Base-by-base conservation (phyloP, 306 rosid genomes). In the Hippophae tibetana region DNA sequence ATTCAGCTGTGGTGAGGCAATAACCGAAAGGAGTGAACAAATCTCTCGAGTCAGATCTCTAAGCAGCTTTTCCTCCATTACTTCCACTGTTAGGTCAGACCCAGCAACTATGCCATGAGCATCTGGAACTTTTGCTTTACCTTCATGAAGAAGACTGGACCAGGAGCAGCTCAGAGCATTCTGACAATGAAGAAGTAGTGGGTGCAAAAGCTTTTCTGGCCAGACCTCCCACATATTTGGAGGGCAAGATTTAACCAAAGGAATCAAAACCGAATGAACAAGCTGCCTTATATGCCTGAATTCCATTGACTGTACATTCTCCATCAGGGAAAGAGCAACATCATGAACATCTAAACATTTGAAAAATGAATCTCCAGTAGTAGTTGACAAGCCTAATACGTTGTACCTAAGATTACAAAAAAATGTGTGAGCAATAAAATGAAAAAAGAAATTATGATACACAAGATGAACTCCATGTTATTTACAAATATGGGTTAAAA, bases 61-160 rank as follows among this genome's bases (percentile, higher is more conserved):
- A 54, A 88, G 83, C 58, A 93, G 75, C 66, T 76, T 93, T 74
- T 93, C 97, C 82, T 86, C 97, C 84, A 93, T 86, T 64, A 93
- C 97, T 77, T 93, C 99, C 42, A 76, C 81, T 84, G 82, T 88
- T 76, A 86, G 78, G 82, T 93, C 97, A 7, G 94, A 80, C 67
- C 96, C 88, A 51, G 82, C 69, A 58, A 69, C 74, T 73, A 88
- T 77, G 61, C 82, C 82, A 38, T 63, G 82, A 44, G 74, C 78
- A 81, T 93, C 97, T 9, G 99, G 99, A 75, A 84, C 94, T 72
- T 82, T 86, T 47, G 95, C 95, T 79, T 83, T 88, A 47, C 99
- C 97, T 65, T 88, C 89, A 62, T 53, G 94, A 67, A 88, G 75
- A 78, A 93, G 90, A 77, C 84, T 74, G 54, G 83, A 78, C 99